Evolutionary conservation across 495 filamentous ascomycete genomes (phyloP).

Genomic region (Jackrogersella minutella): DNA sequence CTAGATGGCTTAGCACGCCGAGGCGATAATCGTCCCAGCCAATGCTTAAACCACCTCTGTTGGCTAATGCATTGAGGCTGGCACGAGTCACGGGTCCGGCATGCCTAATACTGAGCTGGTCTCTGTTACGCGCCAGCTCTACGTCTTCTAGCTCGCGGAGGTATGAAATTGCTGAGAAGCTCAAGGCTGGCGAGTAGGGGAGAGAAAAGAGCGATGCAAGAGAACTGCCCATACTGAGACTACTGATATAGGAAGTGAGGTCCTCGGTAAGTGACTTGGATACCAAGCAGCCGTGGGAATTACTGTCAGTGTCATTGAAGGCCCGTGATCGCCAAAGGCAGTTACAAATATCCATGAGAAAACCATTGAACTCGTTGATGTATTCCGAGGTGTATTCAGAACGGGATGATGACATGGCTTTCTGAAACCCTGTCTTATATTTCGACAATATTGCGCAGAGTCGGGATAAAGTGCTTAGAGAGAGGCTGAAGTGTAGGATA

Average conservation of each 20-base stretch:
- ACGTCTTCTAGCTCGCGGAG: constrained; percentile 72
- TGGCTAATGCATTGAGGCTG: constrained; percentile 67
- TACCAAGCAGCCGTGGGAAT: constrained; percentile 77
- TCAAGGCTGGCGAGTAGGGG: constrained; percentile 71
- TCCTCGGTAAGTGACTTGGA: constrained; percentile 54
- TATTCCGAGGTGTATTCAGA: constrained; percentile 58
- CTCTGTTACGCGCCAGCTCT: constrained; percentile 41
- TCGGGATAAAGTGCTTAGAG: constrained; percentile 70
- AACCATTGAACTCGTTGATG: constrained; percentile 81
- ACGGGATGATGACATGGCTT: constrained; percentile 56
- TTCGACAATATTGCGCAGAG: constrained; percentile 71
- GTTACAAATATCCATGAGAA: constrained; percentile 90
- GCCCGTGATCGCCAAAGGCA: constrained; percentile 82
- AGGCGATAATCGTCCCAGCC: constrained; percentile 78
- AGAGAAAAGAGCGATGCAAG: constrained; percentile 72
- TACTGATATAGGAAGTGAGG: constrained; percentile 57
- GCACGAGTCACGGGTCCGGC: constrained; percentile 79
- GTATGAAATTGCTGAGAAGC: constrained; percentile 70
- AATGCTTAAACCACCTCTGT: constrained; percentile 73
- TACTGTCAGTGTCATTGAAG: constrained; percentile 70
- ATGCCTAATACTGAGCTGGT: constrained; percentile 62
- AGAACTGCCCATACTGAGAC: constrained; percentile 51
- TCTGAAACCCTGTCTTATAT: constrained; percentile 81
- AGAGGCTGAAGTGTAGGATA: constrained; percentile 69
- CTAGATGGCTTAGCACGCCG: constrained; percentile 75